Evolutionary conservation across 441 rosid species (phyloP).

Genomic region (Jatropha multifida): DNA sequence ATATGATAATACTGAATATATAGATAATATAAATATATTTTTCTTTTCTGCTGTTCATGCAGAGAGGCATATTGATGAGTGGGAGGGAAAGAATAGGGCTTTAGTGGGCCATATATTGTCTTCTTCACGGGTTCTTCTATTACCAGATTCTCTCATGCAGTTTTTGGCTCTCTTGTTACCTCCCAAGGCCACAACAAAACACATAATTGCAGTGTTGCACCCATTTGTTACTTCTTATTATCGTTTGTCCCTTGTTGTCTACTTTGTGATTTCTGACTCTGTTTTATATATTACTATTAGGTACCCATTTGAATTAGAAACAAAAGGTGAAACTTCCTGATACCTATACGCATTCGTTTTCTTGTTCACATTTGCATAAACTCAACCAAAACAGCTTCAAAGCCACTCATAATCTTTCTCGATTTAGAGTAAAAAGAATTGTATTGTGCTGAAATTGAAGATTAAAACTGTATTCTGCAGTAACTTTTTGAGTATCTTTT

Average conservation of each 20-base stretch:
- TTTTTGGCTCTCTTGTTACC: constrained; percentile 22
- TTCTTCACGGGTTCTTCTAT: constrained; percentile 55
- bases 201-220: constrained; percentile 18
- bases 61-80: constrained; percentile 25
- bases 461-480: too few species aligned
- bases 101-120: constrained; percentile 30
- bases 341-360: neutral
- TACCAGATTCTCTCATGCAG: constrained; percentile 47
- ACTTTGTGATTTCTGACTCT: neutral
- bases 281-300: too few species aligned
- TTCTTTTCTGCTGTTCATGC: constrained; percentile 2
- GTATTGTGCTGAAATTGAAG: too few species aligned
- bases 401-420: neutral
- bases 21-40: too few species aligned
- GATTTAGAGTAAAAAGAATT: too few species aligned
- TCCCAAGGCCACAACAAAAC: constrained; percentile 13
- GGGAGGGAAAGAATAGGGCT: constrained; percentile 19
- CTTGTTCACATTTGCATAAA: neutral
- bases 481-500: too few species aligned
- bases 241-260: constrained; percentile 15
- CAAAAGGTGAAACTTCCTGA: neutral
- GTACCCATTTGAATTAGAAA: neutral
- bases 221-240: neutral
- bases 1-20: too few species aligned
- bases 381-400: too few species aligned